Evolutionary conservation across 345 rosid genomes (phyloP).

Genomic region (Eucalyptus decipiens): DNA sequence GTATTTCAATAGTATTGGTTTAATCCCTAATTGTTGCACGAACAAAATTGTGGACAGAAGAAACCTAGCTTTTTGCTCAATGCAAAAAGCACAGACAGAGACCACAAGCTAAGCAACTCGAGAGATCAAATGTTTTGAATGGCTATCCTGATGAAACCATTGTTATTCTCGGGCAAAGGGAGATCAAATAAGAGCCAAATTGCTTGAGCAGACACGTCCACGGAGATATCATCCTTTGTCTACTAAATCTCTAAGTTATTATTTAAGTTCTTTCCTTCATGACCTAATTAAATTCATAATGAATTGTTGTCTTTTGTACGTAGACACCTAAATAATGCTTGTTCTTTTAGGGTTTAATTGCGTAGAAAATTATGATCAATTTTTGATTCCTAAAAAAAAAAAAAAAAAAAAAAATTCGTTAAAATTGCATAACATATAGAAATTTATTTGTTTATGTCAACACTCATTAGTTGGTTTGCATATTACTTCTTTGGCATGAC

Average conservation of each 20-base stretch:
- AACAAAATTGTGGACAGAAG: neutral
- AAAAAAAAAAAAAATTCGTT: too few species aligned
- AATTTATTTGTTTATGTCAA: too few species aligned
- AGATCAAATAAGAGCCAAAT: neutral
- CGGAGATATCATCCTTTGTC: neutral
- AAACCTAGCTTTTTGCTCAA: neutral
- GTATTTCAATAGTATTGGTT: neutral
- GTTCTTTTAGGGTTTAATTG: too few species aligned
- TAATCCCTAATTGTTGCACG: neutral
- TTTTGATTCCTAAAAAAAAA: too few species aligned
- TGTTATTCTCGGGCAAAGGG: neutral
- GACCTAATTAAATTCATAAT: neutral
- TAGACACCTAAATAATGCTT: too few species aligned
- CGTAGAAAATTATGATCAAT: too few species aligned
- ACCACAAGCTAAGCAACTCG: neutral
- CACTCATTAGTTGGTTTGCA: too few species aligned
- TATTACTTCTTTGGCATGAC: too few species aligned
- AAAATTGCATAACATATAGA: too few species aligned
- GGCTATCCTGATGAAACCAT: neutral
- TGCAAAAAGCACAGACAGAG: neutral
- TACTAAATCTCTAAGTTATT: neutral
- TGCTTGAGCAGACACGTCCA: neutral
- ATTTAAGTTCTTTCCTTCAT: neutral
- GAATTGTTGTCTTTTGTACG: neutral
- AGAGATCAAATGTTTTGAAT: neutral